These are phyloP conservation scores for Lepraria neglecta DNA, from an alignment of 495 filamentous ascomycete genomes.

Conservation along the genomic window DNA sequence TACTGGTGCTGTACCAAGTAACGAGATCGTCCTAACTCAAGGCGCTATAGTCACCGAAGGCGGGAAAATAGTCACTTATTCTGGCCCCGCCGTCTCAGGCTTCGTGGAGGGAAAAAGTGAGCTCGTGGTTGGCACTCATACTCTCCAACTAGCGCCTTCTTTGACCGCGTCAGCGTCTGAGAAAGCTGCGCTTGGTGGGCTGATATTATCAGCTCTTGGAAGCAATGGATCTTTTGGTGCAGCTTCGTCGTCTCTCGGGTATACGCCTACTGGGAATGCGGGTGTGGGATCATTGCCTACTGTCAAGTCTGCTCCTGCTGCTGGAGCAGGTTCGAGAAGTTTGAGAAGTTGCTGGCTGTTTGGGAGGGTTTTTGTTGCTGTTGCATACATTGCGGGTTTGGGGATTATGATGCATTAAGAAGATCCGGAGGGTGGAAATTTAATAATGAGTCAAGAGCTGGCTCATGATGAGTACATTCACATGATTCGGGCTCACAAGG, in stretches of 20 bases:
- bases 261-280: neutral
- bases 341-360: neutral
- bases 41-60: slow-evolving; percentile 1
- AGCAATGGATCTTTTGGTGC: neutral
- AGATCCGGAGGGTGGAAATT: no score
- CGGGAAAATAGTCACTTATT: neutral
- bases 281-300: neutral
- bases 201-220: neutral
- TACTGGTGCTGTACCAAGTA: neutral
- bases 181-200: neutral
- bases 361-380: neutral
- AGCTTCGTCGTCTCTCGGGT: no score
- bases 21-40: neutral
- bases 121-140: neutral
- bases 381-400: neutral
- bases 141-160: neutral
- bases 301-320: neutral
- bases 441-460: no score
- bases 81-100: neutral
- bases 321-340: neutral
- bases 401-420: neutral
- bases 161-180: neutral
- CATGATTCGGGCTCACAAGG: no score
- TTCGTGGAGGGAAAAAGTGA: neutral
- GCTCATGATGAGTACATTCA: no score